Conservation (phyloP, 1,284 basidiomycete genomes). For the Rhodotorula mucilaginosa region DNA sequence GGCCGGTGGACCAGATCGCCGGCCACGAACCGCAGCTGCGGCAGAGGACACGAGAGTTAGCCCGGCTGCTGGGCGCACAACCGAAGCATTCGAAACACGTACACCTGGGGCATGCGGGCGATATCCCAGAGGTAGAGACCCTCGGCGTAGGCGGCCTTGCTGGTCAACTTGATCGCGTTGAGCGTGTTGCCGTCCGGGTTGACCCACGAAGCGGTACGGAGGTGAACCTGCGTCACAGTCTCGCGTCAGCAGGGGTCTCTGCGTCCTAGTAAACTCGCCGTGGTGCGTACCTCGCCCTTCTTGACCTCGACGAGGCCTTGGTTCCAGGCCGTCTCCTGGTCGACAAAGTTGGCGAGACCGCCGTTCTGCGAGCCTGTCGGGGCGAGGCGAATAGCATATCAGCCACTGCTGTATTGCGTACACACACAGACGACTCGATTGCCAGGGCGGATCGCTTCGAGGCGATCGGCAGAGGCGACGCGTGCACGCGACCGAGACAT, state of each 20-base stretch:
- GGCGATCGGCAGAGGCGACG: neutral
- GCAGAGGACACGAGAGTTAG: neutral
- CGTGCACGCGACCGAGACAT: neutral
- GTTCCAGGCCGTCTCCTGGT: neutral
- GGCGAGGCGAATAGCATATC: neutral
- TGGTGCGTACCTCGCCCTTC: conserved; percentile 2
- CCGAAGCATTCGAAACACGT: neutral
- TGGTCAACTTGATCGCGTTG: conserved; percentile 14
- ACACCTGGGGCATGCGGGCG: conserved; percentile 24
- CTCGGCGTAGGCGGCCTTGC: conserved; percentile 20
- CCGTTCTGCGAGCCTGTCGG: conserved; percentile 3
- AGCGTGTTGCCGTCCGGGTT: conserved; percentile 1
- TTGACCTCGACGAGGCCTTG: conserved; percentile 22
- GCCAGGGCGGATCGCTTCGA: neutral
- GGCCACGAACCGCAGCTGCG: conserved; percentile 13
- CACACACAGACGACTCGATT: too few relatives aligned
- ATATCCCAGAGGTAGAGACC: conserved; percentile 27
- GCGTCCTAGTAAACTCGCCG: neutral
- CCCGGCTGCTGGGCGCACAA: neutral
- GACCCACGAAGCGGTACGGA: conserved; percentile 11
- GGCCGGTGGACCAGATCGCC: conserved; percentile 21
- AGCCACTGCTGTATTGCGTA: too few relatives aligned
- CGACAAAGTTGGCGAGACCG: conserved; percentile 24
- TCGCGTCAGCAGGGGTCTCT: neutral
- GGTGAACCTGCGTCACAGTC: neutral